Base-by-base conservation (phyloP, 768 basidiomycete genomes). In the Cantharellus cinnabarinus region DNA sequence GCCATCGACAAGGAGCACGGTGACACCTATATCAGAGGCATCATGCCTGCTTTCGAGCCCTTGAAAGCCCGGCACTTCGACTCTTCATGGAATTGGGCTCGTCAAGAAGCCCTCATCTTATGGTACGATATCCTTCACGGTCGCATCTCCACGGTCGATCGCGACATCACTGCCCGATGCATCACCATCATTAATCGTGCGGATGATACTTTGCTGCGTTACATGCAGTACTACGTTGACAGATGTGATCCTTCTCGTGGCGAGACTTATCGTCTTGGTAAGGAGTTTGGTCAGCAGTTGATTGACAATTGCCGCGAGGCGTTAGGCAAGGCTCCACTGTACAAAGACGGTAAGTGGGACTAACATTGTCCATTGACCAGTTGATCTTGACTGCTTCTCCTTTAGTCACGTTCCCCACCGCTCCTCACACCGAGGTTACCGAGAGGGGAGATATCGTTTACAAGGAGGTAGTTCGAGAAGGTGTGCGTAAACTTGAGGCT, bases 81-180 rank as follows among this genome's bases (percentile, higher is more conserved):
- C 68, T 98, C 94, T 2, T 90, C 86, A 3, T 99, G 94, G 95
- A 99, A 99, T 68, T 99, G 95, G 95, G 94, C 85, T 51, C 83
- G 94, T 61, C 95, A 99, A 72, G 93, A 95, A 62, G 89, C 91
- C 14, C 75, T 98, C 37, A 74, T 89, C 61, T 93, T 99, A 89
- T 98, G 83, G 74, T 97, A 93, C 71, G 94, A 98, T 69, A 95
- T 99, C 72, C 90, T 99, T 65, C 90, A 91, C 64, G 95, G 95
- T 54, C 82, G 85, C 51, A 79, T 95, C 59, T 91, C 84, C 34
- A 90, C 89, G 15, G 87, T 97, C 63, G 91, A 97, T 67, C 85
- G 90, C 57, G 90, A 94, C 68, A 90, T 93, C 70, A 95, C 95
- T 7, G 89, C 91, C 63, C 86, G 93, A 59, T 98, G 94, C 72